Base-by-base conservation (phyloP, 257 asterid genomes). In the Jacaranda copaia region DNA sequence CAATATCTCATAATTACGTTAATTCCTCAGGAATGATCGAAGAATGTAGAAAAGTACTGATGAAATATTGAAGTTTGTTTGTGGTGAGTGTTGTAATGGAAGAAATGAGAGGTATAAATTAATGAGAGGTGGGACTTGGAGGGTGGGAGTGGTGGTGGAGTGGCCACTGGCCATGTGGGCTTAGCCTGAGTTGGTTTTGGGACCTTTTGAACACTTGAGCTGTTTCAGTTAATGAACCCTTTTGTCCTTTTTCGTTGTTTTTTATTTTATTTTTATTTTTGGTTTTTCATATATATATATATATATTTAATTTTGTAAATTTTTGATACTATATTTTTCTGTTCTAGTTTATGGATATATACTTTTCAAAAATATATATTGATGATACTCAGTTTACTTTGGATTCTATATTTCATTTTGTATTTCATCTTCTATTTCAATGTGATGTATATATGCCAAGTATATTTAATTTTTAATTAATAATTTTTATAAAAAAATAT, bases 191-290 rank as follows among this genome's bases (percentile, higher is more conserved):
- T 49, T 61, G 82, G 74, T 77, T 59, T 11, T 25, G 73, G 59
- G 81, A 32, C 76, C 64, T 77, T 78, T 74, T 36, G 35, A 67
- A 70, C 72, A 75, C 32, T 75, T 70, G 86, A 83, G 81, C 78
- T 83, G 84, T 79, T 79, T 77, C 58, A 83, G 80, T 79, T 79
- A 79, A 79, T 83, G 74, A 83, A 6, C 57, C 73, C 49, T 46
- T 63, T 65, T 79, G 76, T 70, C 78, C 57, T 59, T 49, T 40
- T 40, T 35, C 1, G 16, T 8, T 19, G 40, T 19, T 35, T 36
- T 19, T 15, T 3, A 10, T 10, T 14, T 57, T 61, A 1, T 49
- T 1, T 42, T n/a, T n/a, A n/a, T n/a, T n/a, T n/a, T n/a, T n/a
- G n/a, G n/a, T n/a, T n/a, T n/a, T n/a, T n/a, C n/a, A n/a, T n/a